phyloP scores from a whole-genome alignment of 768 basidiomycete genomes.

The Trametes elegans region DNA sequence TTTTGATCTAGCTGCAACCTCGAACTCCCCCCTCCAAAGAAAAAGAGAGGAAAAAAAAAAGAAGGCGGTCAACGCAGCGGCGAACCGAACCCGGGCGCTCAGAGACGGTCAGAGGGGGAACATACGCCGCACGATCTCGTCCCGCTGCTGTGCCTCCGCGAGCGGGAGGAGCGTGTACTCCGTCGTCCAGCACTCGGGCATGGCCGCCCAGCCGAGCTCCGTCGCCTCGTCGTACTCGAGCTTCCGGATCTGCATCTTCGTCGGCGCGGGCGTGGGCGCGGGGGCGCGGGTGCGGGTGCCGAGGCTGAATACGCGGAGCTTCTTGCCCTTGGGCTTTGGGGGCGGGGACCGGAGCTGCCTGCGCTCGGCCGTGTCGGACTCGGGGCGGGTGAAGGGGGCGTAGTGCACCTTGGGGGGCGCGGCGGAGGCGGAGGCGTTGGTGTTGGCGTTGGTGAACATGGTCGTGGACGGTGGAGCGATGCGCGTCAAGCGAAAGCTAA shows the following conservation, averaged over 20 bases:
- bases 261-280: neutral
- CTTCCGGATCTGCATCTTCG: too few relatives aligned
- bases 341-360: constrained; percentile 4
- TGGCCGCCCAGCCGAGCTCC: too few relatives aligned
- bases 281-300: too few relatives aligned
- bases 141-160: neutral
- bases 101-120: too few relatives aligned
- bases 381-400: neutral
- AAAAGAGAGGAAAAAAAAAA: too few relatives aligned
- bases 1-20: neutral
- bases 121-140: constrained; percentile 11
- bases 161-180: constrained; percentile 10
- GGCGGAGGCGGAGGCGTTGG: too few relatives aligned
- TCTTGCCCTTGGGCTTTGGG: constrained; percentile 1
- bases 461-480: neutral
- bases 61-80: too few relatives aligned
- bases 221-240: too few relatives aligned
- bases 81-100: too few relatives aligned
- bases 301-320: too few relatives aligned
- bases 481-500: neutral
- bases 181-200: too few relatives aligned
- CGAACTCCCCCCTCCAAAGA: neutral
- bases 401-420: too few relatives aligned
- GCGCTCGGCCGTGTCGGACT: neutral
- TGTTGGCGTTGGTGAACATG: neutral